A percentile compares a stretch with the other conserved stretches of the same genome.
These are phyloP conservation scores for Millerozyma acaciae DNA, from an alignment of 805 yeast genomes.

Conservation along the genomic window DNA sequence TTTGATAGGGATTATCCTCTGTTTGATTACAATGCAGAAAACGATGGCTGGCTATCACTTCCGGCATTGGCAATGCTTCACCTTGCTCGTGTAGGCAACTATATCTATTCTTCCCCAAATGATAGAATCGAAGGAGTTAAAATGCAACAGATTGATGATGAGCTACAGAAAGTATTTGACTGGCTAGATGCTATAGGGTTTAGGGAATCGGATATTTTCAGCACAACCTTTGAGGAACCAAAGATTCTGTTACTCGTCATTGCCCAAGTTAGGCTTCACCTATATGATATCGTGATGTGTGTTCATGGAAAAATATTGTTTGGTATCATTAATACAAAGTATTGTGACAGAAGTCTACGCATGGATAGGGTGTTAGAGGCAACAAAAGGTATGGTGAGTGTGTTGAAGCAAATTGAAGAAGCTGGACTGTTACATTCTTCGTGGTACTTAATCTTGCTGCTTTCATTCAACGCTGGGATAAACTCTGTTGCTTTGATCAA, in stretches of 20 bases:
- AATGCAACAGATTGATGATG: conserved; percentile 29
- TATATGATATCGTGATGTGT: conserved; percentile 31
- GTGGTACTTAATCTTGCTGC: conserved; percentile 49
- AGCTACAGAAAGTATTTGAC: conserved; percentile 20
- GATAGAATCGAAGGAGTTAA: conserved; percentile 25
- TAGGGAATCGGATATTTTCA: conserved; percentile 20
- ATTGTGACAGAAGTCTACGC: conserved; percentile 12
- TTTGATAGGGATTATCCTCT: conserved; percentile 31
- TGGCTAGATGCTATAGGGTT: conserved; percentile 37
- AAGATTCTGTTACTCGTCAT: conserved; percentile 20
- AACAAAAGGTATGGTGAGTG: conserved; percentile 25
- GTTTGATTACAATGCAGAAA: conserved; percentile 24
- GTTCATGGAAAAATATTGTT: conserved; percentile 35
- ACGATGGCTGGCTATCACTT: conserved; percentile 48
- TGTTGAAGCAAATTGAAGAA: conserved; percentile 25
- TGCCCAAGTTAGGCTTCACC: conserved; percentile 37
- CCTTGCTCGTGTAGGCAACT: conserved; percentile 36
- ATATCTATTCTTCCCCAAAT: conserved; percentile 26
- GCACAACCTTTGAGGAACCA: conserved; percentile 6
- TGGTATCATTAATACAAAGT: conserved; percentile 29
- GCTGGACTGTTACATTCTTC: conserved; percentile 37
- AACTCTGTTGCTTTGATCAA: conserved; percentile 39
- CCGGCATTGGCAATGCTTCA: conserved; percentile 46
- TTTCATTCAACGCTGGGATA: conserved; percentile 44
- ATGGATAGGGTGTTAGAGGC: conserved; percentile 25